Evolutionary conservation across 805 yeast genomes (phyloP).

Genomic region (Yamadazyma laniorum): DNA sequence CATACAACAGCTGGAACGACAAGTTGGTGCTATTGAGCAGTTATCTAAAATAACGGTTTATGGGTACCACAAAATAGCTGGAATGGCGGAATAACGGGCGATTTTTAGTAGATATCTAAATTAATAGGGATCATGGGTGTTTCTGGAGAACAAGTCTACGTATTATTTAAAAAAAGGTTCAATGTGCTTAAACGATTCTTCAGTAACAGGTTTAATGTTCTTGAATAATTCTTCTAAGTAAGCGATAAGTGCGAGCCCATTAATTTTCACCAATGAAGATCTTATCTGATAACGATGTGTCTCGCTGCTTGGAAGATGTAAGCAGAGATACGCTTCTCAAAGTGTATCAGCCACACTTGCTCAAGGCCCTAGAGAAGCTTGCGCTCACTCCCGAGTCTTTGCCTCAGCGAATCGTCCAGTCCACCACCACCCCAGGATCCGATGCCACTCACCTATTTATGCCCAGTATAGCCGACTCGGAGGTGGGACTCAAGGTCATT

Average conservation of each 20-base stretch:
- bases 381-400: conserved; percentile 23
- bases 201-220: background rate
- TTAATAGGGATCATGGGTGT: too few species aligned
- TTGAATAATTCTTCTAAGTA: too few species aligned
- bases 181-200: too few species aligned
- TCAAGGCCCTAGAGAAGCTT: conserved; percentile 1
- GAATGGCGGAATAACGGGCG: background rate
- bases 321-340: conserved; percentile 5
- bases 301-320: background rate
- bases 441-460: conserved; percentile 55
- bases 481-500: conserved; percentile 59
- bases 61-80: background rate
- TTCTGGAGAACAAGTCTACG: too few species aligned
- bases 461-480: conserved; percentile 57
- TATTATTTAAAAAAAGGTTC: too few species aligned
- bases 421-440: conserved; percentile 30
- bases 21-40: conserved; percentile 1
- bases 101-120: too few species aligned
- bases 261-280: conserved; percentile 8
- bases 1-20: background rate
- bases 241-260: background rate
- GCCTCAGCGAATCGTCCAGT: conserved; percentile 54
- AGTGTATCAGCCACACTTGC: conserved; percentile 7
- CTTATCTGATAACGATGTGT: conserved; percentile 6
- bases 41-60: background rate